Evolutionary conservation across 495 filamentous ascomycete genomes (phyloP).

Genomic region (Tuber umbilicatum): DNA sequence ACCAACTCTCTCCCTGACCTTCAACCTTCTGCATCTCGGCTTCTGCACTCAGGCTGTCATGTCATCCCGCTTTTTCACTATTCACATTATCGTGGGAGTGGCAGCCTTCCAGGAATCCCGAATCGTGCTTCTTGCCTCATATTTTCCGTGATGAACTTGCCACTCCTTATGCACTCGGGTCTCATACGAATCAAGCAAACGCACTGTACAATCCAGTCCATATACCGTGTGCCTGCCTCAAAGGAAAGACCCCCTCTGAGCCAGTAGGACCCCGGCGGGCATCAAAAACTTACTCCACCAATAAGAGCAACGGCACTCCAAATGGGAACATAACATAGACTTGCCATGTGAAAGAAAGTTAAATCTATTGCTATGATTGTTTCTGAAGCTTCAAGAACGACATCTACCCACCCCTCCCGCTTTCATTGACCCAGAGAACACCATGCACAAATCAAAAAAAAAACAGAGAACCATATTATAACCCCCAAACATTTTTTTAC

Average conservation of each 20-base stretch:
- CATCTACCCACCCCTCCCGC: background rate
- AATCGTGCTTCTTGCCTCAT: background rate
- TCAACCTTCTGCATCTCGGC: background rate
- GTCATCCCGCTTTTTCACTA: background rate
- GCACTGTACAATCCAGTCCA: background rate
- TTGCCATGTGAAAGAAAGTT: background rate
- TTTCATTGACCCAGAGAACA: background rate
- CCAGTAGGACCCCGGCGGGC: background rate
- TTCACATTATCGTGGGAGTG: background rate
- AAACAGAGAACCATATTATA: constrained; percentile 10
- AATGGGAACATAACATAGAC: background rate
- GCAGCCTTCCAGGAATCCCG: background rate
- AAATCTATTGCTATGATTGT: background rate
- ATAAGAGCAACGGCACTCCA: background rate
- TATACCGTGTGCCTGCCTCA: background rate
- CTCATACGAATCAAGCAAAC: background rate
- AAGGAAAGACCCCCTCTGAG: background rate
- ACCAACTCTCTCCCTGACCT: background rate
- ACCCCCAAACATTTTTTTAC: constrained; percentile 3
- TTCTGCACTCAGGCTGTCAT: background rate
- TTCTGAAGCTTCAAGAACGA: background rate
- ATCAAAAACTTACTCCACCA: background rate
- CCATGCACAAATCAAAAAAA: background rate
- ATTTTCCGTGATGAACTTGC: background rate
- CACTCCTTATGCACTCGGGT: background rate